Conservation (phyloP, 352 stramenopile species). For the Phytophthora tentaculata region DNA sequence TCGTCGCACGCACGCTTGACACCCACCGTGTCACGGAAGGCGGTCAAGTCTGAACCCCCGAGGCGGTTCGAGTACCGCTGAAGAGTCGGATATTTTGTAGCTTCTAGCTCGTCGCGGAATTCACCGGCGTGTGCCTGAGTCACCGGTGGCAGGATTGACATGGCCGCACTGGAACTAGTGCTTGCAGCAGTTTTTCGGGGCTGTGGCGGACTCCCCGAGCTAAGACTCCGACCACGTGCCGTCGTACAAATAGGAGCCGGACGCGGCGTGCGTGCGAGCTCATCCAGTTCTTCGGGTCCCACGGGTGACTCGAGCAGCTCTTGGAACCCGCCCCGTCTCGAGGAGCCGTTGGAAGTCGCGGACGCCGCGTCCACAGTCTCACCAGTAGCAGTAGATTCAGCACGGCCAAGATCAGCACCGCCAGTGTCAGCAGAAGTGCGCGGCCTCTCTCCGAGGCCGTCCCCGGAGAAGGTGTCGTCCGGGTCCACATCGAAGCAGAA, state of each 20-base stretch:
- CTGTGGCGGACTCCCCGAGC: neutral
- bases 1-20: neutral
- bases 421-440: neutral
- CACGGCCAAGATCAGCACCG: neutral
- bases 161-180: too few relatives aligned
- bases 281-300: neutral
- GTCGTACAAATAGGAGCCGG: too few relatives aligned
- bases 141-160: too few relatives aligned
- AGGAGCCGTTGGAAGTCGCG: neutral
- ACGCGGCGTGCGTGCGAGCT: neutral
- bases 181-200: neutral
- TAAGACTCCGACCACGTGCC: too few relatives aligned
- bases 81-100: neutral
- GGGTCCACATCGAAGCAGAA: neutral
- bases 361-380: neutral
- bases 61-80: neutral
- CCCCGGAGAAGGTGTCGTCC: neutral
- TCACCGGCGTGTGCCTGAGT: neutral
- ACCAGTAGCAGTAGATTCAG: neutral
- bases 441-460: neutral
- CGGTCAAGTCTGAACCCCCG: neutral
- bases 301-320: neutral
- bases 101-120: neutral
- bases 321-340: neutral
- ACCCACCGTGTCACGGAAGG: neutral